phyloP scores from a whole-genome alignment of 805 yeast genomes.

The Maudiozyma turicensis region DNA sequence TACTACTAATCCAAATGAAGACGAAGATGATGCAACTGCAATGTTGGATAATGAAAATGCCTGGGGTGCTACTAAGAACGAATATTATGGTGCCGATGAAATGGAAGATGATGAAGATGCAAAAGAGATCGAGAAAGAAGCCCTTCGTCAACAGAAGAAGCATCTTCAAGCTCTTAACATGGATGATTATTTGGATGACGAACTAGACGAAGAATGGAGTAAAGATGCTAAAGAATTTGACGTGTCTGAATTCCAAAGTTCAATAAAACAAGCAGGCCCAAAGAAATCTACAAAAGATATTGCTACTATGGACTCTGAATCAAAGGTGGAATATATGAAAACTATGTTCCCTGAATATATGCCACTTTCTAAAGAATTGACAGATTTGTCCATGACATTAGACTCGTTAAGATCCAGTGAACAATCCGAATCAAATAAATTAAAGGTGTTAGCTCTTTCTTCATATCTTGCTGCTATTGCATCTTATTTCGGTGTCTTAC shows the following conservation, averaged over 20 bases:
- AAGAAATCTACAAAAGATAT: constrained; percentile 36
- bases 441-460: constrained; percentile 61
- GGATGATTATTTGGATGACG: constrained; percentile 69
- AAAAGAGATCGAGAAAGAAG: constrained; percentile 76
- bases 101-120: constrained; percentile 60
- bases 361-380: constrained; percentile 60
- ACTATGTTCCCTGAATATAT: constrained; percentile 73
- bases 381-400: constrained; percentile 35
- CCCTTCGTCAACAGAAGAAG: constrained; percentile 72
- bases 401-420: constrained; percentile 28
- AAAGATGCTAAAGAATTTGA: constrained; percentile 44
- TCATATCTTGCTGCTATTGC: constrained; percentile 72
- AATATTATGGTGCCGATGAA: constrained; percentile 47
- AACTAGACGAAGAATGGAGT: constrained; percentile 66
- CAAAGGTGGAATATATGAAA: constrained; percentile 44
- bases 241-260: constrained; percentile 29
- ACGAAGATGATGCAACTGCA: constrained; percentile 21
- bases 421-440: constrained; percentile 30
- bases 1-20: constrained; percentile 17
- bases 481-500: constrained; percentile 68
- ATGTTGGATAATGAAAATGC: constrained; percentile 35
- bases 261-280: constrained; percentile 25
- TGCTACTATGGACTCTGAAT: constrained; percentile 40
- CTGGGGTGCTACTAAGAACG: constrained; percentile 37
- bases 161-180: constrained; percentile 67